phyloP scores from a whole-genome alignment of 208 protist genomes.

The Leptomonas seymouri region DNA sequence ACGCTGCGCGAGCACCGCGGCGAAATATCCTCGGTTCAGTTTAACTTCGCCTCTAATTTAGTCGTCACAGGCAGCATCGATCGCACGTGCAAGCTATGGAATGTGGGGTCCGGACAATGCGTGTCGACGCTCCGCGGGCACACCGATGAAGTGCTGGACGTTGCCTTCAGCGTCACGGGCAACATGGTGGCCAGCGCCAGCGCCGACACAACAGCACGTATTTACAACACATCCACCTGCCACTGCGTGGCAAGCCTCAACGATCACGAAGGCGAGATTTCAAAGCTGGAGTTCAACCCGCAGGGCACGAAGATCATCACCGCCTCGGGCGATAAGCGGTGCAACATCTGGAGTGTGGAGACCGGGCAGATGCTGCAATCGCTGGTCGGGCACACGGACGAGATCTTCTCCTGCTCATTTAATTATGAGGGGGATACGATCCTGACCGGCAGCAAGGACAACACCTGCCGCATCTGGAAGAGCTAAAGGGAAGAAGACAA shows the following conservation, averaged over 20 bases:
- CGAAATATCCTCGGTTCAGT: conserved; percentile 95
- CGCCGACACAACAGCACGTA: conserved; percentile 92
- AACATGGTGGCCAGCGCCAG: conserved; percentile 92
- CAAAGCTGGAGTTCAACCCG: conserved; percentile 96
- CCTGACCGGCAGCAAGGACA: conserved; percentile 97
- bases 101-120: conserved; percentile 89
- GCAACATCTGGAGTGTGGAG: conserved; percentile 92
- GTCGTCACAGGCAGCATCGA: conserved; percentile 95
- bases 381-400: conserved; percentile 95
- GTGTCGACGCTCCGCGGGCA: conserved; percentile 91
- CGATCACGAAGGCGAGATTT: conserved; percentile 95
- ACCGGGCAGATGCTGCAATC: conserved; percentile 88
- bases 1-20: conserved; percentile 92
- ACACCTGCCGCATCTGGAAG: conserved; percentile 96
- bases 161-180: conserved; percentile 91
- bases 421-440: conserved; percentile 97
- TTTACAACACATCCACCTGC: conserved; percentile 92
- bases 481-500: conserved; percentile 36
- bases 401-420: conserved; percentile 97
- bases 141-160: conserved; percentile 95
- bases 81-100: conserved; percentile 95
- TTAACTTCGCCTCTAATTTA: conserved; percentile 92
- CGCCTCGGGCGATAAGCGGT: conserved; percentile 94
- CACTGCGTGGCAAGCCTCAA: conserved; percentile 87
- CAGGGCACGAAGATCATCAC: conserved; percentile 95